Percentiles rank a stretch among this genome's conserved stretches.
Evolutionary conservation across 225 moss, liverwort and hornwort species (phyloP).

Genomic region (Physcomitrium patens): DNA sequence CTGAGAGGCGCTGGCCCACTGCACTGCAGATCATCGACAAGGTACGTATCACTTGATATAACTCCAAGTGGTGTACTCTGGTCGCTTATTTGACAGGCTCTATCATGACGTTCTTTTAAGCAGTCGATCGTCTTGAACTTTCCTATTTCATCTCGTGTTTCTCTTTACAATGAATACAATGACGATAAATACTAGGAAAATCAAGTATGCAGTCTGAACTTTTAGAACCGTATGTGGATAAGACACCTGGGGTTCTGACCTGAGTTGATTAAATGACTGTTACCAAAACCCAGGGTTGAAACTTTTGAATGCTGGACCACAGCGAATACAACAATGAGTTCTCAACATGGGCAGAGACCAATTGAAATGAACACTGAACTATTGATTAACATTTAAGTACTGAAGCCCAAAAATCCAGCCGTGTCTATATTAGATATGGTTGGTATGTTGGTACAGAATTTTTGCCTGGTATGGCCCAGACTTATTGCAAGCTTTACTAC

Average conservation of each 20-base stretch:
- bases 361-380: too few relatives aligned
- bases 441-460: background rate
- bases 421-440: constrained; percentile 7
- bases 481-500: background rate
- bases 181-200: background rate
- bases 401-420: background rate
- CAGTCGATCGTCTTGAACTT: background rate
- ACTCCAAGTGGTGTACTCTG: background rate
- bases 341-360: background rate
- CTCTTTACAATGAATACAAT: background rate
- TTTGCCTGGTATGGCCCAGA: constrained; percentile 1
- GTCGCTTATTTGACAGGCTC: constrained; percentile 17
- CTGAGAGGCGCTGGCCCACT: constrained; percentile 62
- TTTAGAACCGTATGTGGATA: background rate
- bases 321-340: background rate
- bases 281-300: too few relatives aligned
- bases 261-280: too few relatives aligned
- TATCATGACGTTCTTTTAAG: background rate
- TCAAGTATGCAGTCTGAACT: background rate
- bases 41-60: constrained; percentile 30
- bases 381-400: too few relatives aligned
- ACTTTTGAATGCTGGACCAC: too few relatives aligned
- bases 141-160: background rate
- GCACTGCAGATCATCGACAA: constrained; percentile 66
- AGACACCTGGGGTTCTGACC: constrained; percentile 25